Conservation (phyloP, 306 rosid species). For the Citrullus amarus region DNA sequence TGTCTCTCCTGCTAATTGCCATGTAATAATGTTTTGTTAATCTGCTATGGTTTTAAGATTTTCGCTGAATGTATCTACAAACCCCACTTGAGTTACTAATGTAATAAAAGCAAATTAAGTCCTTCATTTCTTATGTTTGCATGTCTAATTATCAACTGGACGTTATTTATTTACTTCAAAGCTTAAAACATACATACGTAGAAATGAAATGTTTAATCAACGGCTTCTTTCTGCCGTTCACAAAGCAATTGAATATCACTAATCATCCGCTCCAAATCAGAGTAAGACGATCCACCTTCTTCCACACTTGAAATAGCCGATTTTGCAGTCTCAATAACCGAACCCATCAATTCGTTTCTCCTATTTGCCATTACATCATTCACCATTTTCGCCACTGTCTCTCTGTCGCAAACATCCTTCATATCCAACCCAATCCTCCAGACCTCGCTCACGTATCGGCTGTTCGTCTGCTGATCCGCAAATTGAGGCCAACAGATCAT, state of each 20-base stretch:
- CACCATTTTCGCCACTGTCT: constrained; percentile 12
- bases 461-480: constrained; percentile 17
- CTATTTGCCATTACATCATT: constrained; percentile 15
- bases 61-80: too few relatives aligned
- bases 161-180: background rate
- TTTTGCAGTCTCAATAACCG: constrained; percentile 1
- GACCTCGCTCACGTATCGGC: constrained; percentile 18
- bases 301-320: constrained; percentile 12
- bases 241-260: background rate
- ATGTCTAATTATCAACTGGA: too few relatives aligned
- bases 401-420: constrained; percentile 21
- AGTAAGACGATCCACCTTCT: constrained; percentile 18
- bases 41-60: background rate
- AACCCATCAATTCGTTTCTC: constrained; percentile 16
- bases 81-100: too few relatives aligned
- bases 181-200: background rate
- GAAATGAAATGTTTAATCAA: background rate
- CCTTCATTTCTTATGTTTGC: too few relatives aligned
- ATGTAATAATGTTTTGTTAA: background rate
- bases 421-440: constrained; percentile 30
- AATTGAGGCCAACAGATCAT: constrained; percentile 25
- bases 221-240: background rate
- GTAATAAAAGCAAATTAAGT: too few relatives aligned
- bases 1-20: background rate
- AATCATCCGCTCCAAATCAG: constrained; percentile 13